Base-by-base conservation (phyloP, 2,329 filamentous ascomycete species). In the Fusarium xylarioides region DNA sequence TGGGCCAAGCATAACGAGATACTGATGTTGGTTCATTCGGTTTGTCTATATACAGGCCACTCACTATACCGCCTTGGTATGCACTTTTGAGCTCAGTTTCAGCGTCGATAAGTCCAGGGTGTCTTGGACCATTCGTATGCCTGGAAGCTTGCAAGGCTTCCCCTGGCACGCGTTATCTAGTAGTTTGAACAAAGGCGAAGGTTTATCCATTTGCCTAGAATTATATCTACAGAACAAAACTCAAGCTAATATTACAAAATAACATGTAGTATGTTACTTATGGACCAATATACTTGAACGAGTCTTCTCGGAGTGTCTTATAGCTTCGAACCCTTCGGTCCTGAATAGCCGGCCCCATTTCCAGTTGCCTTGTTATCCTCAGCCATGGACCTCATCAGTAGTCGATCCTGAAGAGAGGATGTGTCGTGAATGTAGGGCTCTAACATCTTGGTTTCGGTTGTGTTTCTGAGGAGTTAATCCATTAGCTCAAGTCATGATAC, bases 371-470 rank as follows among this genome's bases (percentile, higher is more conserved):
- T 61, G 15, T n/a, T 47, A 19, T 47, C 28, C 26, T 53, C 52
- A 30, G 35, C 28, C 18, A 52, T 30, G 34, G 66, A 42, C 30
- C 46, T 53, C 21, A 69, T 43, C 10, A 69, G 8, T 3, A 69
- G 58, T 10, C 65, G 66, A 47, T 69, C 66, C 9, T 30, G 44
- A 18, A 69, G 16, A n/a, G 55, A 65, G 12, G 46, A 40, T 2
- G 44, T 70, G 21, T 73, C 60, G 44, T 66, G 6, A 28, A 73
- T 65, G 21, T 30, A 69, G 21, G 8, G 18, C 12, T 23, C 16
- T 10, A 69, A 46, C 50, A 69, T 69, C 11, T 32, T 40, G 2
- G 11, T 12, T 11, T 43, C 14, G 4, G 4, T n/a, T 7, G 34
- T 16, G n/a, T n/a, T 12, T 23, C 66, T 70, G 16, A 10, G 8